Base-by-base conservation (phyloP, 306 rosid species). In the Lathyrus tuberosus region DNA sequence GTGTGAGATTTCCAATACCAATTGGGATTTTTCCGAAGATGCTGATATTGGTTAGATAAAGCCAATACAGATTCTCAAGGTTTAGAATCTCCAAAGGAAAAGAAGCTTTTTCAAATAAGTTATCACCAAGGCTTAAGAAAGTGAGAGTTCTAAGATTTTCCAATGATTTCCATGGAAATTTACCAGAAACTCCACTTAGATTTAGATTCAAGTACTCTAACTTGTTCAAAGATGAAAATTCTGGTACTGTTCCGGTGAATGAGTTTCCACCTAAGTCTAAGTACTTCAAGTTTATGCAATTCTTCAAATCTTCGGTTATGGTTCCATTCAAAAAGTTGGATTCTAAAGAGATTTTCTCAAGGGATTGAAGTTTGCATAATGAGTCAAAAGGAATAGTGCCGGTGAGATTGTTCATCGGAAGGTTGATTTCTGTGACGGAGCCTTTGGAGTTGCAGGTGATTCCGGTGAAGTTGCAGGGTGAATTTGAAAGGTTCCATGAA, bases 111-210 rank as follows among this genome's bases (percentile, higher is more conserved):
- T 79, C 84, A 33, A 89, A 77, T 0, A 22, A 12, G 70, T 86
- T 92, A 61, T 92, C 98, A 5, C 98, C 98, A 35, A 89, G 76
- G 86, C 98, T 92, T 37, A 92, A 71, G 69, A 84, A 84, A n/a
- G 59, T 14, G 30, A 92, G 80, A 30, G 44, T 13, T 2, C 86
- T 87, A 6, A 92, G 80, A 75, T 89, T 86, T 38, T 67, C 81
- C 53, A 92, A 73, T 38, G 98, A 89, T 67, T 81, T 86, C 98
- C 98, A 92, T 24, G 98, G 98, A 79, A 92, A 92, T 1, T 13
- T 7, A 6, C 96, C 98, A 28, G 96, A 89, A 75, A 89, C 66
- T 24, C 87, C 86, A 41, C 83, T 89, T 5, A 33, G 65, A 47
- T 86, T 92, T 28, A 92, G 65, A 49, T 37, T 87, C 88, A 92